Conservation (phyloP, 2,329 filamentous ascomycete genomes). For the Paecilomyces niveus region DNA sequence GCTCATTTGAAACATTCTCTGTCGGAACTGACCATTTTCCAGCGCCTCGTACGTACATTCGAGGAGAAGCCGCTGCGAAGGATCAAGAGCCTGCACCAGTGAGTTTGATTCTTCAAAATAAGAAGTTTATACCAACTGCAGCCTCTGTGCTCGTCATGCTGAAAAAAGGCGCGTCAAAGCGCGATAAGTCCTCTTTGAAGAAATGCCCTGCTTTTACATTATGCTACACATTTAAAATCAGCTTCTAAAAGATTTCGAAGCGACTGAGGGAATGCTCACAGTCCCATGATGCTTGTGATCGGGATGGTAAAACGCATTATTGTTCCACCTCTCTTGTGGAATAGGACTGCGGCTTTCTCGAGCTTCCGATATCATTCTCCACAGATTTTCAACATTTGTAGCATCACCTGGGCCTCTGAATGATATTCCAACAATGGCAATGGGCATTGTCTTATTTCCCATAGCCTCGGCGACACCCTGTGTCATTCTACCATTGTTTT, state of each 20-base stretch:
- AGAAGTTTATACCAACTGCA: not conserved
- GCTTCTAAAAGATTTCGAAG: not conserved
- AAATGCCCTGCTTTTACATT: conserved; percentile 14
- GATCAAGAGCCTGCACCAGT: conserved; percentile 1
- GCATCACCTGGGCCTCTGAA: conserved; percentile 18
- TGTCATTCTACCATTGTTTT: not conserved
- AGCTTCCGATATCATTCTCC: conserved; percentile 11
- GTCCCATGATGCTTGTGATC: not conserved
- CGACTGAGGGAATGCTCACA: conserved; percentile 4
- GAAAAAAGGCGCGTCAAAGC: conserved; percentile 25
- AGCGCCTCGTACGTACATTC: conserved; percentile 5
- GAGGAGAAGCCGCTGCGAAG: conserved; percentile 6
- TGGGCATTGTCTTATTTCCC: conserved; percentile 7
- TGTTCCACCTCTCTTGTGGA: not conserved
- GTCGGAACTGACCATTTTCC: conserved; percentile 1
- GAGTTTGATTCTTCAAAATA: no score
- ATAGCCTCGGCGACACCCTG: not conserved
- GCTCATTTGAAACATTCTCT: no score
- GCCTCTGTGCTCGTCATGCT: conserved; percentile 8
- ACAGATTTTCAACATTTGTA: conserved; percentile 10
- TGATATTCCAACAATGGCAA: conserved; percentile 19
- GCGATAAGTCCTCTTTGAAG: conserved; percentile 14
- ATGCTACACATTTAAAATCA: not conserved
- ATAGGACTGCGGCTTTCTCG: not conserved
- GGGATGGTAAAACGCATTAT: not conserved